These are phyloP conservation scores for Coccomyxa sp. DNA, from an alignment of 139 green algal genomes.

Conservation along the genomic window DNA sequence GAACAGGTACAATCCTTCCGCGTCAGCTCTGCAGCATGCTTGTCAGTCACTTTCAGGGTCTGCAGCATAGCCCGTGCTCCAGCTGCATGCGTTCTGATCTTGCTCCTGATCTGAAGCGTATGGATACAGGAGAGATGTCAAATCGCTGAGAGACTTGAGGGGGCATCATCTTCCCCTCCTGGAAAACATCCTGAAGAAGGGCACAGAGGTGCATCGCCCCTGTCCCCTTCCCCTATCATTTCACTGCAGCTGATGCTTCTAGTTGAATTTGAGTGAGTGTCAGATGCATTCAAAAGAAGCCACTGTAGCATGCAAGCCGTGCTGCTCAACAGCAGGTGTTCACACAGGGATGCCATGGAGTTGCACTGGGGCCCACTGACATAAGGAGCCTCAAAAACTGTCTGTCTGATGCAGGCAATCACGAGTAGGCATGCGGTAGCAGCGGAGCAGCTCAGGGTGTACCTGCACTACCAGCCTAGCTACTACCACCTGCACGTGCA, in stretches of 20 bases:
- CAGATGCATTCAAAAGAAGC: background rate
- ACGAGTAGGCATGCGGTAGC: constrained; percentile 30
- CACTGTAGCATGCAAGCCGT: background rate
- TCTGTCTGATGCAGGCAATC: constrained; percentile 31
- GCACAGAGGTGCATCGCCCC: constrained; percentile 21
- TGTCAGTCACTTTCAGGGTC: background rate
- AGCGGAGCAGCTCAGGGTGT: constrained; percentile 24
- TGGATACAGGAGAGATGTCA: constrained; percentile 29
- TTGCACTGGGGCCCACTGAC: no score
- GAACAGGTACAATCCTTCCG: constrained; percentile 9
- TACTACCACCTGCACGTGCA: constrained; percentile 58
- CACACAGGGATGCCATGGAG: no score
- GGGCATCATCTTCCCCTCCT: constrained; percentile 44
- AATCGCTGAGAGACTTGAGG: constrained; percentile 34
- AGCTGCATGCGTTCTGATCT: background rate
- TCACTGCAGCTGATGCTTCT: background rate
- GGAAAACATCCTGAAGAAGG: constrained; percentile 36
- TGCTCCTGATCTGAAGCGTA: background rate
- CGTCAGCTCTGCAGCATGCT: background rate
- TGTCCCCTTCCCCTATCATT: no score
- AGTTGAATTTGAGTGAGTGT: background rate
- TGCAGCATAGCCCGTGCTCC: background rate
- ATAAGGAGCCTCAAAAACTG: no score
- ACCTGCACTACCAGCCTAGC: constrained; percentile 51
- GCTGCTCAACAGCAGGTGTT: no score